Conservation (phyloP, 768 basidiomycete genomes). For the Mycena venus region DNA sequence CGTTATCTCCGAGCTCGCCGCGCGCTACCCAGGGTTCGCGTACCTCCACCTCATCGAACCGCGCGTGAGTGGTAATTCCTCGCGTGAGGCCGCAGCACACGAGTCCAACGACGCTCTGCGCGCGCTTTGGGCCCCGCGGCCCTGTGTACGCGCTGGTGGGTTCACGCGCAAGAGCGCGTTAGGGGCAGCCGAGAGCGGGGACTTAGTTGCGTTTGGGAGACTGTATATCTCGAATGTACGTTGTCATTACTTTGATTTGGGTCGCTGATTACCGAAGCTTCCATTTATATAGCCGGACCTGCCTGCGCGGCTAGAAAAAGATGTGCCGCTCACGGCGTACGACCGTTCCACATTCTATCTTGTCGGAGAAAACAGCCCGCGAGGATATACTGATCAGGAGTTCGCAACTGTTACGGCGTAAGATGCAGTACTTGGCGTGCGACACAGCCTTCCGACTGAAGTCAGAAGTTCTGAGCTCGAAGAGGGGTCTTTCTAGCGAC, state of each 20-base stretch:
- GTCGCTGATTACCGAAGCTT: not conserved
- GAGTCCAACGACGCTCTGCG: slow-evolving; percentile 36
- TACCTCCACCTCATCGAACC: slow-evolving; percentile 56
- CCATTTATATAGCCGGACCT: slow-evolving; percentile 46
- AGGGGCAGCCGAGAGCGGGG: slow-evolving; percentile 36
- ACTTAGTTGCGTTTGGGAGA: slow-evolving; percentile 27
- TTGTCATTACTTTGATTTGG: not conserved
- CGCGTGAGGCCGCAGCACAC: not conserved
- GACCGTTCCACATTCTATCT: slow-evolving; percentile 41
- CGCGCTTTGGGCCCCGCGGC: slow-evolving; percentile 38
- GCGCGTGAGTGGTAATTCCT: slow-evolving; percentile 12
- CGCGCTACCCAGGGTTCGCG: slow-evolving; percentile 47
- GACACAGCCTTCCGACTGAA: not conserved
- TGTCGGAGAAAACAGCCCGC: slow-evolving; percentile 36
- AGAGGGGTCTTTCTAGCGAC: not conserved
- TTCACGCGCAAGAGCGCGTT: slow-evolving; percentile 44
- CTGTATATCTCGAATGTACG: slow-evolving; percentile 32
- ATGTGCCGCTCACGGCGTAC: slow-evolving; percentile 34
- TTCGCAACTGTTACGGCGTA: slow-evolving; percentile 33
- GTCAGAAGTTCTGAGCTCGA: not conserved
- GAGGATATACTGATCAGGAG: slow-evolving; percentile 47
- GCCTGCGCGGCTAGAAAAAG: slow-evolving; percentile 41
- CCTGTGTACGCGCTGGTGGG: slow-evolving; percentile 46
- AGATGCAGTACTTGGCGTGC: not conserved
- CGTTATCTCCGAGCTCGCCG: slow-evolving; percentile 39